phyloP scores from a whole-genome alignment of 768 basidiomycete species.

The Rhizopogon rudus region DNA sequence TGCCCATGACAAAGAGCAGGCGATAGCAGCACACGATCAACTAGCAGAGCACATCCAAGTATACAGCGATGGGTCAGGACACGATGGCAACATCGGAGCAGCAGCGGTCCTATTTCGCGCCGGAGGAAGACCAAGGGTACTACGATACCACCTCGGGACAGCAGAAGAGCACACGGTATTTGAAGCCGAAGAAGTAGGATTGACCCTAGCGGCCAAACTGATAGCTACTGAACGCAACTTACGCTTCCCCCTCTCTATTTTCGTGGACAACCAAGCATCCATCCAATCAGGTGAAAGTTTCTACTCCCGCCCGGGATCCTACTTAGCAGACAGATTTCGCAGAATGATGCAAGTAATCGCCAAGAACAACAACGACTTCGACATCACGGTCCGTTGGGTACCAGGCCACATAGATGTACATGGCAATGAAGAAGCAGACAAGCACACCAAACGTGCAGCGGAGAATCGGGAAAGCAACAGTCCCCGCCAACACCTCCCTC shows the following conservation, averaged over 20 bases:
- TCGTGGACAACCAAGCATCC: slow-evolving; percentile 3
- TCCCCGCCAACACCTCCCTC: too few relatives aligned
- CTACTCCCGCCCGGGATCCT: background rate
- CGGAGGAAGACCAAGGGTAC: background rate
- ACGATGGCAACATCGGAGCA: background rate
- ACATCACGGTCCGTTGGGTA: slow-evolving; percentile 8
- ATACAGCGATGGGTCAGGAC: slow-evolving; percentile 13
- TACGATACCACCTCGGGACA: background rate
- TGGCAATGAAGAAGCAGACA: slow-evolving; percentile 17
- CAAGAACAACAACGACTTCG: background rate
- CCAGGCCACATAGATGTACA: slow-evolving; percentile 11
- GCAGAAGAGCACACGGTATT: background rate
- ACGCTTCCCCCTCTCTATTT: background rate
- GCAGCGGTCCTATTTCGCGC: background rate
- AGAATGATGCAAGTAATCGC: background rate
- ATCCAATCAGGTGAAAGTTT: background rate
- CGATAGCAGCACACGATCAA: too few relatives aligned
- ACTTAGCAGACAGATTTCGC: slow-evolving; percentile 5
- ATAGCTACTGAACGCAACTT: background rate
- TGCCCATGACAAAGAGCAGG: too few relatives aligned
- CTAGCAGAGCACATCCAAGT: background rate
- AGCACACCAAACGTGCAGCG: slow-evolving; percentile 17
- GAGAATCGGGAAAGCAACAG: background rate
- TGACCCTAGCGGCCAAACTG: background rate
- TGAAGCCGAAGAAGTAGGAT: background rate